phyloP scores from a whole-genome alignment of 2,329 filamentous ascomycete genomes.

The Paraconiothyrium sp. region DNA sequence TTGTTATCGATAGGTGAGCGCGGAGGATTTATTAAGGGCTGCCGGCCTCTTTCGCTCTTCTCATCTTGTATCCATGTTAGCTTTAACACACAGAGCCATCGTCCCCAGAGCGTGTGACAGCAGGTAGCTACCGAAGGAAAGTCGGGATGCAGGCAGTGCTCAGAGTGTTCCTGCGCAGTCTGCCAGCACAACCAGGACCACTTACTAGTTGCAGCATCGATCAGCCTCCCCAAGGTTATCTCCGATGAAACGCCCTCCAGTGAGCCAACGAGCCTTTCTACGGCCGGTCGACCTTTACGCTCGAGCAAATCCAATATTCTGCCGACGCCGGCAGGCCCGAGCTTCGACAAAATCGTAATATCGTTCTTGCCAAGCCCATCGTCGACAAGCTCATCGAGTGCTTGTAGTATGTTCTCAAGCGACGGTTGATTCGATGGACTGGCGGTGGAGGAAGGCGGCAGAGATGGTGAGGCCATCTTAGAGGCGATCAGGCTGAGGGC shows the following conservation, averaged over 20 bases:
- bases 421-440: not conserved
- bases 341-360: conserved; percentile 9
- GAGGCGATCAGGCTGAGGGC: conserved; percentile 6
- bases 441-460: not conserved
- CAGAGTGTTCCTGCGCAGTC: not conserved
- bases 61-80: conserved; percentile 11
- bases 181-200: not conserved
- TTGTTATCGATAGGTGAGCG: conserved; percentile 12
- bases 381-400: conserved; percentile 2
- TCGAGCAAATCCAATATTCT: conserved; percentile 6
- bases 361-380: conserved; percentile 11
- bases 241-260: not conserved
- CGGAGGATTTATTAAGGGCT: conserved; percentile 4
- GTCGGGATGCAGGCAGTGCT: not conserved
- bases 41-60: conserved; percentile 8
- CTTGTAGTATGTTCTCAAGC: not conserved
- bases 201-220: conserved; percentile 13
- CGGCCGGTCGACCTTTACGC: not conserved
- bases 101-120: not conserved
- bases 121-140: not conserved
- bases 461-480: conserved; percentile 6
- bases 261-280: conserved; percentile 7
- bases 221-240: not conserved
- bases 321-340: not conserved
- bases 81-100: not conserved